Base-by-base conservation (phyloP, 495 filamentous ascomycete species). In the Penicillium herquei region DNA sequence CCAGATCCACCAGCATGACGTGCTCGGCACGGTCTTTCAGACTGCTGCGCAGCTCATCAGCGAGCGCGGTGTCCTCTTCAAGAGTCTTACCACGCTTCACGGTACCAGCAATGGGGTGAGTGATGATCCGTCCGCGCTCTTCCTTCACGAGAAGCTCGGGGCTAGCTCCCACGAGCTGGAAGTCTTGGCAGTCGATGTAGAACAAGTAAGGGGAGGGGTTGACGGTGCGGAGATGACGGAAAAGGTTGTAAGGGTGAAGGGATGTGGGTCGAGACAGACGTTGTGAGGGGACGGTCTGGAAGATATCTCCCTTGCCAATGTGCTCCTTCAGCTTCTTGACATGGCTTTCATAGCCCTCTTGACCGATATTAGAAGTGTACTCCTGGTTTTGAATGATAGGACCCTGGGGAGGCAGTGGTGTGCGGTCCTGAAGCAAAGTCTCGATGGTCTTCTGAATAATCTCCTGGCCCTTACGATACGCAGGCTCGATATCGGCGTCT, bases 1-100 rank as follows among this genome's bases (percentile, higher is more conserved):
- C 94, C 16, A 98, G 79, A 67, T 98, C 94, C n/a, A 98, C 94
- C 40, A 98, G 80, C 94, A 98, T 98, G 63, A 98, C 94, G 74
- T 97, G 94, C 73, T 98, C 94, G 42, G 94, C 94, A 52, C 94
- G 84, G 74, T 98, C 94, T 69, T 98, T 98, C 16, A 96, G 78
- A 51, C 87, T 92, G 53, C 78, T 78, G 32, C 84, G 81, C 43
- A 98, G 84, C 67, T 91, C 86, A 18, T 85, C 76, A 1, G 95
- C 92, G 12, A 98, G 84, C 12, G 66, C 71, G 46, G 86, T 85
- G 70, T 98, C 94, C 55, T 96, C 89, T 64, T 89, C 87, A 0
- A 81, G 75, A 10, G 86, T 89, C 64, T 82, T 84, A 51, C 92
- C 94, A 52, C 95, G 85, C 71, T 86, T 88, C 54, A 98, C 92